Evolutionary conservation across 768 basidiomycete genomes (phyloP).

Genomic region (Favolaschia claudopus): DNA sequence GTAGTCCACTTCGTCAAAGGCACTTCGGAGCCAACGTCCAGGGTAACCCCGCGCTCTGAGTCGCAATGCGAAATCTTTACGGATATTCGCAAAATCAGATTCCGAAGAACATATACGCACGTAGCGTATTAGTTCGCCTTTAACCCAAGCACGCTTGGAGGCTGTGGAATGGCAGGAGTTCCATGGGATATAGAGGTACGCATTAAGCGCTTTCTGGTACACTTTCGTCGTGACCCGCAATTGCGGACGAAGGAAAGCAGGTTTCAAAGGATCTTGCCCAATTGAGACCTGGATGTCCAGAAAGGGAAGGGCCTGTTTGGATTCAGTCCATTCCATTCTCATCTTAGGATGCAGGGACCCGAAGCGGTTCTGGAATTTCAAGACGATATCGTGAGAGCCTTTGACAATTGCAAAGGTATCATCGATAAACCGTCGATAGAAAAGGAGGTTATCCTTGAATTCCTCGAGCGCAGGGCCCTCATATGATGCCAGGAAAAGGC

Average conservation of each 20-base stretch:
- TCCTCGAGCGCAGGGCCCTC: constrained; percentile 6
- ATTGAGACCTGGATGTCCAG: constrained; percentile 16
- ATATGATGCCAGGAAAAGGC: constrained; percentile 15
- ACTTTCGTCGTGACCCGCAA: neutral
- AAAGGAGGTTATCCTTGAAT: neutral
- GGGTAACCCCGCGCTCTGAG: constrained; percentile 8
- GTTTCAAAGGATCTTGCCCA: neutral
- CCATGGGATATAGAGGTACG: constrained; percentile 18
- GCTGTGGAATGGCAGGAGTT: too few relatives aligned
- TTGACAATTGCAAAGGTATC: constrained; percentile 15
- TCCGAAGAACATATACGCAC: neutral
- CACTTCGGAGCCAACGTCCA: constrained; percentile 3
- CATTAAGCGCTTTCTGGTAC: constrained; percentile 17
- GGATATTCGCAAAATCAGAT: constrained; percentile 3
- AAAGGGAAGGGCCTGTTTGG: too few relatives aligned
- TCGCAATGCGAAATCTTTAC: neutral
- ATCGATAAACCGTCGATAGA: too few relatives aligned
- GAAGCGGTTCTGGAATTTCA: constrained; percentile 6
- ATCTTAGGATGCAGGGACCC: too few relatives aligned
- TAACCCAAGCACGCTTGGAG: too few relatives aligned
- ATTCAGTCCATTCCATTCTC: too few relatives aligned
- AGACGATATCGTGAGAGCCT: constrained; percentile 7
- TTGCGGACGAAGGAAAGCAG: neutral
- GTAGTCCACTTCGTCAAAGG: constrained; percentile 4
- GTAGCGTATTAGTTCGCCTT: too few relatives aligned